Base-by-base conservation (phyloP, 2,329 filamentous ascomycete species). In the Diaporthe citri region DNA sequence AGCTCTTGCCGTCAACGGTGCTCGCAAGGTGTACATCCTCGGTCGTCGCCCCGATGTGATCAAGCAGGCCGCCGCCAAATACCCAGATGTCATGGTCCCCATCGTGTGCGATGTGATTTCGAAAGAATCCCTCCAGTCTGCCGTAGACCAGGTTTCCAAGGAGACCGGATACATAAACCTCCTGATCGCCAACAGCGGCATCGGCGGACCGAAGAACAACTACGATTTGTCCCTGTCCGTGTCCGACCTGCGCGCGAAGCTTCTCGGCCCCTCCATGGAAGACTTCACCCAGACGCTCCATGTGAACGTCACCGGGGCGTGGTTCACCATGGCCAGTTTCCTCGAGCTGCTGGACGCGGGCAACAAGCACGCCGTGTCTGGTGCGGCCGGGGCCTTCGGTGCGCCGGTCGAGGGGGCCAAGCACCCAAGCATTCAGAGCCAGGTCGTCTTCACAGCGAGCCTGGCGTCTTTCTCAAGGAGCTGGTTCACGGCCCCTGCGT, bases 271-370 rank as follows among this genome's bases (percentile, higher is more conserved):
- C 15, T 84, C 88, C 75, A 87, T 92, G 79, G 89, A 92, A 20
- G 88, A 89, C 43, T 94, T 93, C 89, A 90, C 89, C 15, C 80
- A 88, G 15, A 88, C 89, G 0, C 90, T 85, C 31, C 76, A 83
- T 70, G 80, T 85, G 74, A 93, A 95, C 78, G 88, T 92, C 12
- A 90, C 92, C 0, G 89, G 89, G 15, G 88, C 92, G 0, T 94
- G 91, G 82, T 93, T 93, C 83, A 92, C 89, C 57, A 92, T 92
- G 9, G 86, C 91, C 0, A 92, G 92, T 0, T 93, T 95, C 78
- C 83, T 95, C 1, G 91, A 92, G 8, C 85, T 95, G 4, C 86
- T 95, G 1, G 89, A 93, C 77, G 88, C 87, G 6, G 90, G 90
- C 0, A 90, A 91, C 28, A 87, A 88, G 69, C 84, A 83, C 20